phyloP scores from a whole-genome alignment of 495 filamentous ascomycete genomes.

The Pyrenopolyporus hunteri region DNA sequence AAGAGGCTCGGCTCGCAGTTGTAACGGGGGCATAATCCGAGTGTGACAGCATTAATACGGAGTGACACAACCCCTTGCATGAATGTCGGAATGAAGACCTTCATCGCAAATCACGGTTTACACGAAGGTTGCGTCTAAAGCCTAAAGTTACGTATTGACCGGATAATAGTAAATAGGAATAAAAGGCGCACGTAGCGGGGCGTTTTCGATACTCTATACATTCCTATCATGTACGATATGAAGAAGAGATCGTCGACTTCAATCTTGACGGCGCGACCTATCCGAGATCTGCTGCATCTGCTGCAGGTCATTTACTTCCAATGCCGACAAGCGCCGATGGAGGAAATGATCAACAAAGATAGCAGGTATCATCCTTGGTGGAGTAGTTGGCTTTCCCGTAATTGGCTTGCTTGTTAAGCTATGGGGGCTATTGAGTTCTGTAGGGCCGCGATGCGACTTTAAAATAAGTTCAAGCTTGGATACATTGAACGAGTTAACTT shows the following conservation, averaged over 20 bases:
- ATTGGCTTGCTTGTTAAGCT: not conserved
- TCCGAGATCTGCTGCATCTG: constrained; percentile 28
- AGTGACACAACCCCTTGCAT: constrained; percentile 35
- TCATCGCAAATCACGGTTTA: constrained; percentile 6
- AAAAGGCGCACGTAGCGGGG: not conserved
- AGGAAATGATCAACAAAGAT: constrained; percentile 13
- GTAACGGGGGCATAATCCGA: not conserved
- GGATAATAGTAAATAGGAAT: not conserved
- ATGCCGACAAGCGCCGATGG: constrained; percentile 19
- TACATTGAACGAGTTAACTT: too few species aligned
- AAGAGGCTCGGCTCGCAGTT: constrained; percentile 19
- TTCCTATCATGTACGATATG: not conserved
- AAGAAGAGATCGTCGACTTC: constrained; percentile 15
- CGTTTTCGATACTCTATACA: not conserved
- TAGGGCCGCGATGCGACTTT: too few species aligned
- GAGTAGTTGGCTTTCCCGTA: not conserved
- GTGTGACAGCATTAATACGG: constrained; percentile 27
- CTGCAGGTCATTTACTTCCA: constrained; percentile 10
- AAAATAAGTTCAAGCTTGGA: too few species aligned
- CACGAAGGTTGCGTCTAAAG: constrained; percentile 11
- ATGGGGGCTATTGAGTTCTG: too few species aligned
- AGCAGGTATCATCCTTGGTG: constrained; percentile 24
- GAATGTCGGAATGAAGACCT: constrained; percentile 11
- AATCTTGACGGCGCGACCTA: constrained; percentile 2
- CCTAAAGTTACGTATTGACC: constrained; percentile 10